Evolutionary conservation across 768 basidiomycete species (phyloP), one percentile per base, ranked within the genome.

Genomic region (Peribolospora kevripleyi): DNA sequence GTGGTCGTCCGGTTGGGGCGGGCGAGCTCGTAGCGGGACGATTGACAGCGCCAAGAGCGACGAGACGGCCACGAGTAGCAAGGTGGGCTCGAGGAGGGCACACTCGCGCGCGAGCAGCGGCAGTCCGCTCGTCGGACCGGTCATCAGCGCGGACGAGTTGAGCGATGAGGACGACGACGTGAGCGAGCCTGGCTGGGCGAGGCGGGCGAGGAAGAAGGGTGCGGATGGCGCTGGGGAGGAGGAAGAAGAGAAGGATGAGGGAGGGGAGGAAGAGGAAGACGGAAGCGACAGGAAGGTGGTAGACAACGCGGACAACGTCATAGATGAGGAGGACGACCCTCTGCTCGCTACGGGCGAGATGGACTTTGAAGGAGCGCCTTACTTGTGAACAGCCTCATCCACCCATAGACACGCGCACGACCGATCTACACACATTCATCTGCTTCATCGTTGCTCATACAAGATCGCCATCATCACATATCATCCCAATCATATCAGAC

Each of bases 261-360:
- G 73, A 11, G 61, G 55, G 46, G 58, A 58, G 4, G 60, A 67
- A 57, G 65, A 59, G 10, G 65, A 68, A 51, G 65, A 62, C 36
- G 61, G 65, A 7, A 62, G 64, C 8, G 70, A 70, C 39, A 62
- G 61, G 6, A 72, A 74, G 54, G 73, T 76, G 48, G 76, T 75
- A 37, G 75, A 75, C 52, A 59, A 60, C 2, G 62, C 60, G 9
- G 60, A 57, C 0, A 77, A 79, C 53, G 77, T 75, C 54, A 80
- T 74, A 36, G 81, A 82, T 60, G 78, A 78, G 55, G 77, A 76
- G 10, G 81, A 85, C 59, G 82, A 84, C 61, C 82, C 84, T 65
- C 66, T 86, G 58, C 67, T 82, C 55, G 82, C 80, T 42, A 76
- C 80, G 39, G 84, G 78, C 7, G 83, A 87, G 70, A 85, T 83